Evolutionary conservation across 2,329 filamentous ascomycete genomes (phyloP).

Genomic region (Calonectria ilicicola): DNA sequence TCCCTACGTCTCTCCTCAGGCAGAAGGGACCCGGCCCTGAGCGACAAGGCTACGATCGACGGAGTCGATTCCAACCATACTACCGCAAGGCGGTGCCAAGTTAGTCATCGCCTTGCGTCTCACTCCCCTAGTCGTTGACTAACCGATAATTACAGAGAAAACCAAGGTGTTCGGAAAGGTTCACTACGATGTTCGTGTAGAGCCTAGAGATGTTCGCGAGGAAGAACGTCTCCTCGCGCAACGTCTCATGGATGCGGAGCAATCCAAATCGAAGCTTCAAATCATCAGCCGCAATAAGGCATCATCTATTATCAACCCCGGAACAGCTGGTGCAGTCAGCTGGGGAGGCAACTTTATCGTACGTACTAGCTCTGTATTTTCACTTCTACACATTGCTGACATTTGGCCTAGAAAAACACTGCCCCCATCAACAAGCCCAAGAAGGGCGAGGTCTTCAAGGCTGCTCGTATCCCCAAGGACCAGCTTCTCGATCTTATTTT

Average conservation of each 20-base stretch:
- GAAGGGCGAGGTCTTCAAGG: conserved; percentile 80
- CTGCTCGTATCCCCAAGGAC: conserved; percentile 88
- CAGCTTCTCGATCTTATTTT: conserved; percentile 90
- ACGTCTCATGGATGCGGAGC: conserved; percentile 64
- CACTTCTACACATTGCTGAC: conserved; percentile 32
- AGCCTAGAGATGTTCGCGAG: conserved; percentile 78
- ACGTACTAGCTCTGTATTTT: conserved; percentile 48
- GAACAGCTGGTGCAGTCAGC: conserved; percentile 52
- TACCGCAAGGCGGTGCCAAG: conserved; percentile 81
- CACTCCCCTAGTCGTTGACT: conserved; percentile 24
- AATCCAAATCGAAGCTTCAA: conserved; percentile 61
- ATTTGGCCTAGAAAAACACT: conserved; percentile 61
- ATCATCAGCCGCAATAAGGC: conserved; percentile 64
- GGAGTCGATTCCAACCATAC: conserved; percentile 67
- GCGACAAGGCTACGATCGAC: conserved; percentile 59
- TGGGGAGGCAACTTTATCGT: conserved; percentile 68
- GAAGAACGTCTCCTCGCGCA: conserved; percentile 73
- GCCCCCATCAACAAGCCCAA: conserved; percentile 65
- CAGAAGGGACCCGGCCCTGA: conserved; percentile 55
- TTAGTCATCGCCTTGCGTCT: conserved; percentile 54
- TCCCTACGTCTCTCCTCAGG: conserved; percentile 67
- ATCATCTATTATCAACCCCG: conserved; percentile 68
- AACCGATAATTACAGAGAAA: conserved; percentile 70
- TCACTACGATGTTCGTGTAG: conserved; percentile 80
- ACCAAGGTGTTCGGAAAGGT: conserved; percentile 81